These are phyloP conservation scores for Nakazawaea molendinolei DNA, from an alignment of 805 yeast genomes.

Conservation along the genomic window DNA sequence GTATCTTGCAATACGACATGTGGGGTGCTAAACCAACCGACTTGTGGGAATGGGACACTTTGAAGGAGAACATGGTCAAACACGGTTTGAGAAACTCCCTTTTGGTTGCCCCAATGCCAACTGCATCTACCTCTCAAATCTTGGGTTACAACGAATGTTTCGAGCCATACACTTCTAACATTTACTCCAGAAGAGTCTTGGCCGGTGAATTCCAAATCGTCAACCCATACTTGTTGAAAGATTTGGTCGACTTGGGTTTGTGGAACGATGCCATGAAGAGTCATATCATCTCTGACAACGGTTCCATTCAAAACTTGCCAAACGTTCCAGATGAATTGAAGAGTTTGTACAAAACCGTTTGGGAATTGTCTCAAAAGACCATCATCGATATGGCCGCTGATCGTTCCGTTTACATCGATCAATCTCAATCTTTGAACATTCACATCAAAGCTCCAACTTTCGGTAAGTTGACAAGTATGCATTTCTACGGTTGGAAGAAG, in stretches of 20 bases:
- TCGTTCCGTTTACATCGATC: constrained; percentile 72
- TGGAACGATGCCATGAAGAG: constrained; percentile 82
- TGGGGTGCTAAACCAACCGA: constrained; percentile 79
- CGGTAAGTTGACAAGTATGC: constrained; percentile 97
- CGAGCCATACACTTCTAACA: constrained; percentile 92
- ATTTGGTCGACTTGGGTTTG: constrained; percentile 71
- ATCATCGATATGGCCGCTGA: constrained; percentile 85
- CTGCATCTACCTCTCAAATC: constrained; percentile 96
- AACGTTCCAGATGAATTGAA: constrained; percentile 71
- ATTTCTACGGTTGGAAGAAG: constrained; percentile 97
- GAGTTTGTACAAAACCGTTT: constrained; percentile 83
- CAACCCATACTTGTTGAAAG: constrained; percentile 78
- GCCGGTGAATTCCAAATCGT: constrained; percentile 95
- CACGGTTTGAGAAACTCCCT: constrained; percentile 84
- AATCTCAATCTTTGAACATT: constrained; percentile 88
- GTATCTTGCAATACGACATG: constrained; percentile 77
- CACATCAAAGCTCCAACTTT: constrained; percentile 86
- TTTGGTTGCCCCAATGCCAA: constrained; percentile 93
- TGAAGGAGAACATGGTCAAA: constrained; percentile 51
- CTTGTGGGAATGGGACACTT: constrained; percentile 79
- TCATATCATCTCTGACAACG: constrained; percentile 66
- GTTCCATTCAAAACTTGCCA: constrained; percentile 76
- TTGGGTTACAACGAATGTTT: constrained; percentile 92
- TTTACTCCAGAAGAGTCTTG: constrained; percentile 82
- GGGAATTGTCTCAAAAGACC: constrained; percentile 89